Evolutionary conservation across 129 eudicot genomes (phyloP).

Genomic region (Tagetes patula): DNA sequence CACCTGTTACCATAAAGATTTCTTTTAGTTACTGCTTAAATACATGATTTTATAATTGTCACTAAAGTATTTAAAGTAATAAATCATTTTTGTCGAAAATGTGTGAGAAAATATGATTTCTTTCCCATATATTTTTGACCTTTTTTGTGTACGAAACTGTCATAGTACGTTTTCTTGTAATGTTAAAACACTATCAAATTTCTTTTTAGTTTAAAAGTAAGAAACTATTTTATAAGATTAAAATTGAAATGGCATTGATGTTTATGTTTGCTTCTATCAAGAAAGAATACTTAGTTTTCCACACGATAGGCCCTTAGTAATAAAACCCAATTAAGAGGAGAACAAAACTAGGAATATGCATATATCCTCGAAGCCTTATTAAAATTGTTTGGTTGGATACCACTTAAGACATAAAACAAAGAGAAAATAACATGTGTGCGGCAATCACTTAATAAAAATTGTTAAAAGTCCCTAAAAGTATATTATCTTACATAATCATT

Average conservation of each 20-base stretch:
- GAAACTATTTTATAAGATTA: background rate
- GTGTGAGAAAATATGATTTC: too few species aligned
- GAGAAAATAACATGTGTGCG: slow-evolving; percentile 7
- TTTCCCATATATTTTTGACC: too few species aligned
- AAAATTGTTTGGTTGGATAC: slow-evolving; percentile 29
- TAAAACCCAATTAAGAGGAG: slow-evolving; percentile 31
- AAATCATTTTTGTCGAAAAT: too few species aligned
- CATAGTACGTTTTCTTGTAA: too few species aligned
- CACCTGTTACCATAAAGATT: slow-evolving; percentile 42
- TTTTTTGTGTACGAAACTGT: too few species aligned
- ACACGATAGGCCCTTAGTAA: slow-evolving; percentile 3
- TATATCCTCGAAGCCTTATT: background rate
- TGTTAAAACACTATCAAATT: too few species aligned
- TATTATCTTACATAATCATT: too few species aligned
- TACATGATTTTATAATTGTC: too few species aligned
- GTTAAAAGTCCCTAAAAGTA: background rate
- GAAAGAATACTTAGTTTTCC: slow-evolving; percentile 28
- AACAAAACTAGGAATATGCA: slow-evolving; percentile 36
- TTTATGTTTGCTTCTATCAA: slow-evolving; percentile 17
- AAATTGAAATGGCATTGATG: background rate
- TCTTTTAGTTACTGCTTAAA: too few species aligned
- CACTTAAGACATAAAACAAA: slow-evolving; percentile 19
- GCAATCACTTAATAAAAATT: background rate
- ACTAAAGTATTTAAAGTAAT: too few species aligned
- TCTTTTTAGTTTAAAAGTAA: too few species aligned